Base-by-base conservation (phyloP, 2,329 filamentous ascomycete genomes). In the Fusarium hainanense region DNA sequence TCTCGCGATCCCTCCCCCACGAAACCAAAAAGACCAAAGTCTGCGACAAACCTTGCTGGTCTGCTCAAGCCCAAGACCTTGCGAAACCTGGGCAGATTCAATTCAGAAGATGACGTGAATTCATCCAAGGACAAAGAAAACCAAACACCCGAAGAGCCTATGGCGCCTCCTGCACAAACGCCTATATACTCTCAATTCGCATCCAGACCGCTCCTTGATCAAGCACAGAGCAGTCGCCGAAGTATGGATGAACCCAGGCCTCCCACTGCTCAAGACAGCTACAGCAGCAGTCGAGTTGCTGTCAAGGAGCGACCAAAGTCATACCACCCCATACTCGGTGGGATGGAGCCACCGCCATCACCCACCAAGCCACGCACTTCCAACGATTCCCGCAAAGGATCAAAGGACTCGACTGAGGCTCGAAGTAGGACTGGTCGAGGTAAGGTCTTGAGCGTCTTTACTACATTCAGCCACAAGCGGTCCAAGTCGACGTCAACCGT, bases 121-220 rank as follows among this genome's bases (percentile, higher is more conserved):
- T 79, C 81, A 42, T 80, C 79, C 28, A 90, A 88, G 74, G 90
- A 95, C 78, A 97, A 97, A 80, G 94, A 97, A 79, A 97, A 97
- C 77, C 87, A 85, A 56, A 90, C 87, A 32, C 93, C 92, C 2
- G 72, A 75, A 23, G 76, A 76, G 68, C 68, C 58, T 44, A 61
- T 40, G 60, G 43, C 65, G 7, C 34, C 49, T 25, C 42, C 62
- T 21, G 56, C 63, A 20, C 84, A 87, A 20, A 89, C 92, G 3
- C 93, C 94, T 25, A 94, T 95, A 58, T 97, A 93, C 84, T 88
- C 92, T 16, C 91, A 96, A 74, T 96, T 95, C 77, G 73, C 78
- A 16, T 74, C 74, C 21, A 77, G 77, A 44, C 66, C 73, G 9
- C 66, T 73, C 8, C 59, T 69, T 27, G 71, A 70, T 34, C 68